Evolutionary conservation across 345 rosid species (phyloP).

Genomic region (Murraya koenigii): DNA sequence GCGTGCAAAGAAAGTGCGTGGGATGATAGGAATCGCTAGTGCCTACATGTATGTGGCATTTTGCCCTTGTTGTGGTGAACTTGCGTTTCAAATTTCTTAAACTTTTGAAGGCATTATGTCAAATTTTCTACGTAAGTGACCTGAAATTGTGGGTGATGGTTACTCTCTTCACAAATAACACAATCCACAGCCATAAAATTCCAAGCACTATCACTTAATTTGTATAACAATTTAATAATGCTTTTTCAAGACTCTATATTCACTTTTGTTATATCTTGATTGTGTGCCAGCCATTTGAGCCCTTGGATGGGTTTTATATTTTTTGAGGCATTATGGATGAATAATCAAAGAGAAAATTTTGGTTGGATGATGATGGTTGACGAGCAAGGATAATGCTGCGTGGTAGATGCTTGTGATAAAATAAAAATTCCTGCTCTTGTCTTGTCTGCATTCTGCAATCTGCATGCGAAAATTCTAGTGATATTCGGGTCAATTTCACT

Average conservation of each 20-base stretch:
- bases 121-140: too few species aligned
- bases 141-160: too few species aligned
- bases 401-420: too few species aligned
- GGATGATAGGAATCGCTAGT: conserved; percentile 33
- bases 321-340: background rate
- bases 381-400: background rate
- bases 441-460: too few species aligned
- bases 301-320: background rate
- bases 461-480: background rate
- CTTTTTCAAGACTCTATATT: background rate
- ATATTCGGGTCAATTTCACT: background rate
- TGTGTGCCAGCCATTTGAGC: background rate
- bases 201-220: too few species aligned
- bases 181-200: too few species aligned
- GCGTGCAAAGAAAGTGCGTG: conserved; percentile 43
- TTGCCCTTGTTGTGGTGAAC: too few species aligned
- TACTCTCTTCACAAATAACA: too few species aligned
- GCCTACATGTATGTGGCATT: background rate
- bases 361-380: background rate
- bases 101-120: too few species aligned
- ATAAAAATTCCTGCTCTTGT: too few species aligned
- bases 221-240: background rate
- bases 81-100: background rate
- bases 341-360: background rate
- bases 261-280: background rate